These are phyloP conservation scores for Hyparrhenia diplandra DNA, from an alignment of 176 grass and related monocot genomes.

Conservation along the genomic window DNA sequence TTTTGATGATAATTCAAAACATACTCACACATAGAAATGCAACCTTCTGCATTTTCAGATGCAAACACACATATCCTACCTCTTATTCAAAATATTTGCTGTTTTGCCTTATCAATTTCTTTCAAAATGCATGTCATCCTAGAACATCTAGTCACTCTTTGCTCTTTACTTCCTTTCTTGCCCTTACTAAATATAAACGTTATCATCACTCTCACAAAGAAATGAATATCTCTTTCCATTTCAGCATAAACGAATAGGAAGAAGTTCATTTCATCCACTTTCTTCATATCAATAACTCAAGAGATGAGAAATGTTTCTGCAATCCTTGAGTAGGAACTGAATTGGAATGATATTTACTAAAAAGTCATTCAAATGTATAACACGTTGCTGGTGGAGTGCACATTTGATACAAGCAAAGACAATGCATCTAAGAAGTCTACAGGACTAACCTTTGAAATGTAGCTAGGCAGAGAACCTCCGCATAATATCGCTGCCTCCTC, in stretches of 20 bases:
- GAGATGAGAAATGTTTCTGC: background rate
- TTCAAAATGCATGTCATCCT: background rate
- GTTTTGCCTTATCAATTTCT: background rate
- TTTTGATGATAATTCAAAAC: constrained; percentile 5
- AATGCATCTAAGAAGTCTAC: background rate
- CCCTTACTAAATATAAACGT: background rate
- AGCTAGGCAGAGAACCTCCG: constrained; percentile 74
- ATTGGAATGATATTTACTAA: background rate
- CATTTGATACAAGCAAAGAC: background rate
- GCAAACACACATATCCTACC: background rate
- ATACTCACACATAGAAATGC: background rate
- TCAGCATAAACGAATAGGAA: background rate
- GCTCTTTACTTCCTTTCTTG: background rate
- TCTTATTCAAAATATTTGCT: background rate
- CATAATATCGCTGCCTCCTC: constrained; percentile 70
- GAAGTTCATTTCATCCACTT: background rate
- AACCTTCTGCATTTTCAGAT: background rate
- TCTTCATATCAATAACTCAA: constrained; percentile 3
- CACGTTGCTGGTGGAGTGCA: background rate
- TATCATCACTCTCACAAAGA: background rate
- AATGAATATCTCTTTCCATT: background rate
- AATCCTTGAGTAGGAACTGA: background rate
- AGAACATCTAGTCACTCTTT: background rate
- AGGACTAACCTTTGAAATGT: constrained; percentile 66
- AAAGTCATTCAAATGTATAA: background rate